Evolutionary conservation across 345 rosid species (phyloP), one percentile per base, ranked within the genome.

Genomic region (Streptanthus diversifolius): DNA sequence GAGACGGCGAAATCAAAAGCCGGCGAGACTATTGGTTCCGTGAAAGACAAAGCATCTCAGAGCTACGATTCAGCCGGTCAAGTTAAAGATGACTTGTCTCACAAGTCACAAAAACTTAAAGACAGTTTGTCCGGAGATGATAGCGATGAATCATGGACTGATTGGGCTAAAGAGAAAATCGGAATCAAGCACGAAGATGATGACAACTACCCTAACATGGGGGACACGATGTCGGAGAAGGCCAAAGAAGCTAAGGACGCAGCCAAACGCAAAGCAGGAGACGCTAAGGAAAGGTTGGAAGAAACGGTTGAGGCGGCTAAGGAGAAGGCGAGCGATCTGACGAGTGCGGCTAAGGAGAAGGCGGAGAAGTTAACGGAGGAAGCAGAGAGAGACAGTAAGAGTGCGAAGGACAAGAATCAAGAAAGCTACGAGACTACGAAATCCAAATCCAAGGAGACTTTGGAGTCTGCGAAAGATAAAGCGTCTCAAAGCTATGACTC

Each of bases 101-200:
- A 77, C 36, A 81, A 63, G 67, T 81, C 82, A 2, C 63, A 71
- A 8, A 55, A 81, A 52, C 63, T 47, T 5, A 75, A 81, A 72
- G 79, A 81, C 15, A 64, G 55, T 29, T 21, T 75, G 18, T 25
- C 59, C 0, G 58, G 71, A 36, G 68, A 64, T 47, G 13, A 51
- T 1, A 3, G 17, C 44, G 77, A 75, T 25, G 77, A 77, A 19
- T 52, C 77, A 0, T 57, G 78, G 66, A 36, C 67, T 4, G 58
- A 54, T 17, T 53, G 78, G 80, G 39, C 80, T 7, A 35, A 73
- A 55, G 65, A 62, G 54, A 69, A 36, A 35, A 37, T 73, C 4
- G 71, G 75, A 32, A 30, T 77, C 48, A 72, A 66, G 43, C 47
- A 59, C 1, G 80, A 60, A 10, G 68, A 18, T 12, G 18, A 44